Percentiles rank a stretch among this genome's conserved stretches.
Evolutionary conservation across 2,329 filamentous ascomycete species (phyloP).

Genomic region (Epichloe aotearoae): DNA sequence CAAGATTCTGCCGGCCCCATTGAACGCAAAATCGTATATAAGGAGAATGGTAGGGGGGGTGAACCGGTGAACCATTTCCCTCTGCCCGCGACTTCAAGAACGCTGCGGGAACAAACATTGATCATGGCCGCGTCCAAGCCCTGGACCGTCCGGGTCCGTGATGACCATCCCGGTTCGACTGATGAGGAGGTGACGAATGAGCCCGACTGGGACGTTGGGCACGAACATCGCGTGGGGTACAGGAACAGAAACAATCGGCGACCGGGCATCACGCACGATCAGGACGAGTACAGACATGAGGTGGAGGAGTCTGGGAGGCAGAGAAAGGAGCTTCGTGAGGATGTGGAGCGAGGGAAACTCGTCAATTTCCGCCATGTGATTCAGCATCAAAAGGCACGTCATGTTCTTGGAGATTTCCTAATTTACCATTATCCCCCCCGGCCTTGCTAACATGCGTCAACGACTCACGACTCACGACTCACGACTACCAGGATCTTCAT

Average conservation of each 20-base stretch:
- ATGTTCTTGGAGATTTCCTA: too few relatives aligned
- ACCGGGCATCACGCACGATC: not conserved
- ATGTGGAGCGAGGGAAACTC: not conserved
- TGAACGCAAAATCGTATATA: too few relatives aligned
- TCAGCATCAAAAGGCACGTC: not conserved
- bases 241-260: not conserved
- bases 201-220: not conserved
- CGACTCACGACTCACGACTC: not conserved
- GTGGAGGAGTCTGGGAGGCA: not conserved
- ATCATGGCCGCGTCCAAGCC: not conserved
- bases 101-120: too few relatives aligned
- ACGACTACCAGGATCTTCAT: conserved; percentile 25
- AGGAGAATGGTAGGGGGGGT: too few relatives aligned
- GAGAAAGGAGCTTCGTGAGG: not conserved
- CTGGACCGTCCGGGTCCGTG: not conserved
- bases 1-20: too few relatives aligned
- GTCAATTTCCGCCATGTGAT: not conserved
- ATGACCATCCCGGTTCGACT: not conserved
- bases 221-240: not conserved
- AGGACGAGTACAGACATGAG: not conserved
- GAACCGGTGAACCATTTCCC: too few relatives aligned
- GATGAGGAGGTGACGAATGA: not conserved
- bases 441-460: not conserved
- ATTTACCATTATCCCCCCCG: too few relatives aligned
- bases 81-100: too few relatives aligned